phyloP scores from a whole-genome alignment of 805 yeast species.

The Cyberlindnera japonica region DNA sequence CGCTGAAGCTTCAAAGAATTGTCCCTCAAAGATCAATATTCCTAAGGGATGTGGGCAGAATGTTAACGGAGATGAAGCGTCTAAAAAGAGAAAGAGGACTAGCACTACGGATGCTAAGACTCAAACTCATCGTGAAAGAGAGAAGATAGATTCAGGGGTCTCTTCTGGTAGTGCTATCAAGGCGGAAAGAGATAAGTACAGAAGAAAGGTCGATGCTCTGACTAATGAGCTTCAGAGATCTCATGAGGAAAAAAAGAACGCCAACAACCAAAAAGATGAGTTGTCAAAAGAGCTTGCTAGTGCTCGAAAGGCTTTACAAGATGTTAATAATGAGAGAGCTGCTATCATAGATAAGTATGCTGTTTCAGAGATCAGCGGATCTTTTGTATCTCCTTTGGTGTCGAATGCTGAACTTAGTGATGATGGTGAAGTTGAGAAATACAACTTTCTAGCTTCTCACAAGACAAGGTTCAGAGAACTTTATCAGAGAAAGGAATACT shows the following conservation, averaged over 20 bases:
- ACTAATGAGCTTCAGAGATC: background rate
- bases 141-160: background rate
- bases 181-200: slow-evolving; percentile 6
- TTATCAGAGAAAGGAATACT: slow-evolving; percentile 23
- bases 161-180: background rate
- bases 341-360: background rate
- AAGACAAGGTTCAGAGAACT: slow-evolving; percentile 1
- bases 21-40: background rate
- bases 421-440: too few relatives aligned
- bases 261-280: background rate
- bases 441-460: background rate
- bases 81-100: background rate
- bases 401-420: background rate
- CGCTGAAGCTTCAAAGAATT: background rate
- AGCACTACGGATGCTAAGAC: background rate
- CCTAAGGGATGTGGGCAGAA: background rate
- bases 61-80: background rate
- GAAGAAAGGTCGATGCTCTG: background rate
- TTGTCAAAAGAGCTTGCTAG: background rate
- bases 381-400: background rate
- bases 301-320: background rate
- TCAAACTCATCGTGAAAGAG: background rate
- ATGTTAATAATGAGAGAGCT: background rate
- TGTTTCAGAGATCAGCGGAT: background rate
- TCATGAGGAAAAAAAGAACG: background rate